Percentiles rank a stretch among this genome's conserved stretches.
Evolutionary conservation across 306 rosid species (phyloP).

Genomic region (Prunus fruticosa): DNA sequence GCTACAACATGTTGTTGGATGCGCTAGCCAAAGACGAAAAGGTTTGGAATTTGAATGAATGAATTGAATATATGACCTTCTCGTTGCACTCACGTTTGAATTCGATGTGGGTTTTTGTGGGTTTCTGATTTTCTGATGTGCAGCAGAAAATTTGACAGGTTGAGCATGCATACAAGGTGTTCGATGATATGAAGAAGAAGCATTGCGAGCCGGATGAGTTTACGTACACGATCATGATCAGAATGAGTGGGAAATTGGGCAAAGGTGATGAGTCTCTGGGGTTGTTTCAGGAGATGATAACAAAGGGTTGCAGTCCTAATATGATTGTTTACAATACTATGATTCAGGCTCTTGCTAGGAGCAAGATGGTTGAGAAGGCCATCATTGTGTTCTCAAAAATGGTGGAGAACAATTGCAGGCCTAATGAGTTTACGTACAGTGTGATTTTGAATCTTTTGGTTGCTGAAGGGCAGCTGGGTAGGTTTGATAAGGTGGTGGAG

Average conservation of each 20-base stretch:
- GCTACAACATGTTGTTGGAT: constrained; percentile 81
- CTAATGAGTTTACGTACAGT: constrained; percentile 80
- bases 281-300: constrained; percentile 63
- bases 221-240: constrained; percentile 86
- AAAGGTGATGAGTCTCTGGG: constrained; percentile 51
- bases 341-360: constrained; percentile 79
- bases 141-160: constrained; percentile 51
- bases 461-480: constrained; percentile 73
- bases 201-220: constrained; percentile 79
- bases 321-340: constrained; percentile 73
- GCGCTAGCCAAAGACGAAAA: constrained; percentile 67
- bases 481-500: constrained; percentile 60
- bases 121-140: constrained; percentile 39
- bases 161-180: constrained; percentile 64
- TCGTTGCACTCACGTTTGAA: neutral
- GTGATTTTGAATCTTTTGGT: constrained; percentile 64
- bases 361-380: constrained; percentile 70
- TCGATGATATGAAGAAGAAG: constrained; percentile 82
- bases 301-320: constrained; percentile 59
- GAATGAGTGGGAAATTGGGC: constrained; percentile 73
- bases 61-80: neutral
- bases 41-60: constrained; percentile 35
- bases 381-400: constrained; percentile 65
- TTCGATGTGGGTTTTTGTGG: neutral
- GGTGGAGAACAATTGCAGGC: constrained; percentile 71